Evolutionary conservation across 1,284 basidiomycete genomes (phyloP), one percentile per base, ranked within the genome.

Genomic region (Apiotrichum akiyoshidainum): DNA sequence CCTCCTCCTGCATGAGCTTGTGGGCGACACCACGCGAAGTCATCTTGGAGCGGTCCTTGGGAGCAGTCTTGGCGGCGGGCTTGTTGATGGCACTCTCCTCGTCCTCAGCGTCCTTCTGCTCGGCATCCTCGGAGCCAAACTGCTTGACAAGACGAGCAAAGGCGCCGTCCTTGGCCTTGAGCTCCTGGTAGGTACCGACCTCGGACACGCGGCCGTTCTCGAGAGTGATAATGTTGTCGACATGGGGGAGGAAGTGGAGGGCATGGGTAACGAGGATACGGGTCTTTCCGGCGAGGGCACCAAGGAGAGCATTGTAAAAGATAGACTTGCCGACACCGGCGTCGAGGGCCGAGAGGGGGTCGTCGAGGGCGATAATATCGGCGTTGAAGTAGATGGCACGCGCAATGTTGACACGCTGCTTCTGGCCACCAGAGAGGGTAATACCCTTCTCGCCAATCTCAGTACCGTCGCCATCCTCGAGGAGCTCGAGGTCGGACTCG

Each of bases 381-480:
- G 88, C 86, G 64, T 89, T 81, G 68, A 84, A 89, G 78, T 95
- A 96, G 59, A 94, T 86, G 0, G 90, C 86, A 54, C 92, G 85
- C 46, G 88, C 89, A 56, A 92, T 74, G 63, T 77, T 78, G 67
- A 83, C 78, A 10, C 92, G 70, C 59, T 73, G 74, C 55, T 74
- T 75, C 55, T 72, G 71, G 52, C 72, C 73, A 53, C 75, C 77
- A 19, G 71, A 75, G 21, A 79, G 62, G 55, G 76, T 79, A 63
- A 77, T 75, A 46, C 79, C 86, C 78, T 87, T 89, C 77, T 93
- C 91, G n/a, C 92, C 92, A 52, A 95, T 92, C 73, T 92, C 89
- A 0, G 92, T 95, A 62, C 87, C 71, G 69, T 96, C 90, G 5
- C 89, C 89, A 60, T 89, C 81, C 1, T 89, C 87, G 41, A 92